Percentiles rank a stretch among this genome's conserved stretches.
phyloP scores from a whole-genome alignment of 1,284 basidiomycete species.

The Apiotrichum mycotoxinovorans region DNA sequence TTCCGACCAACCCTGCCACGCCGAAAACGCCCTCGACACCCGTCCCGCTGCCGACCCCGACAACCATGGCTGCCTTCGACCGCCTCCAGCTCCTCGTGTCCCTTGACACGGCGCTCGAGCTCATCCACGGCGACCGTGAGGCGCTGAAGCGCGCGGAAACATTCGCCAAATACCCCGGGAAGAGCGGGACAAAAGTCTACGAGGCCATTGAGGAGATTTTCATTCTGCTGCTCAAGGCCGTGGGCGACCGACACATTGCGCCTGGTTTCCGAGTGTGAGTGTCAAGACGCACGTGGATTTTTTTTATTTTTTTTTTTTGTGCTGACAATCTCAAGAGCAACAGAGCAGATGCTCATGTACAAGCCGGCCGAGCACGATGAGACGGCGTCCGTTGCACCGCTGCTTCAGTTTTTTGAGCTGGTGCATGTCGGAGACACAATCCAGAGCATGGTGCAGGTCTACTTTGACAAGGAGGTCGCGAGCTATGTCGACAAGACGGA shows the following conservation, averaged over 20 bases:
- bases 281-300: too few species aligned
- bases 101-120: conserved; percentile 81
- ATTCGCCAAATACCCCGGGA: conserved; percentile 78
- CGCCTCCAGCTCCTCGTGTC: conserved; percentile 83
- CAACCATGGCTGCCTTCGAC: conserved; percentile 50
- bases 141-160: conserved; percentile 87
- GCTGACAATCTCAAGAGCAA: conserved; percentile 60
- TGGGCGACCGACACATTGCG: conserved; percentile 74
- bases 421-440: conserved; percentile 97
- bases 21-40: conserved; percentile 1
- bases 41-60: conserved; percentile 14
- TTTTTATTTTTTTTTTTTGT: not conserved
- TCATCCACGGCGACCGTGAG: conserved; percentile 89
- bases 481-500: conserved; percentile 85
- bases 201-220: conserved; percentile 92
- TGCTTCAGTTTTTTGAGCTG: conserved; percentile 95
- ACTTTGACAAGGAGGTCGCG: conserved; percentile 92
- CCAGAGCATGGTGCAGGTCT: conserved; percentile 94
- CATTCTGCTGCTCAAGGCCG: conserved; percentile 71
- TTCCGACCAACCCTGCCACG: conserved; percentile 3
- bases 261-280: conserved; percentile 79
- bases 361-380: conserved; percentile 77
- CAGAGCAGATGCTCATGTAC: conserved; percentile 79
- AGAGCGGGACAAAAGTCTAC: conserved; percentile 71
- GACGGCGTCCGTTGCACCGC: conserved; percentile 75